Evolutionary conservation across 2,329 filamentous ascomycete genomes (phyloP).

Genomic region (Cadophora sp.): DNA sequence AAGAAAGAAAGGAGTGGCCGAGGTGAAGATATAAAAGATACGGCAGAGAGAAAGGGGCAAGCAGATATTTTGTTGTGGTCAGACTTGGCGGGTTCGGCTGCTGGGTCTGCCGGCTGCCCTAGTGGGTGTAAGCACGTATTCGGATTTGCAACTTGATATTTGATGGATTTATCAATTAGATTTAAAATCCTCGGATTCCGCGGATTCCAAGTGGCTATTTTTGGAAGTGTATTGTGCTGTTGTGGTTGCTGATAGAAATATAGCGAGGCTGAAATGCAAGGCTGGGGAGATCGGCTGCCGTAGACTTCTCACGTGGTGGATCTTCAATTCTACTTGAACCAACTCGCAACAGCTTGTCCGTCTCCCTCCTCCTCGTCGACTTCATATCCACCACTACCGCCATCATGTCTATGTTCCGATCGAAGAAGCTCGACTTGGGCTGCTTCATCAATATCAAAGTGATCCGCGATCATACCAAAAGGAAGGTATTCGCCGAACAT

Average conservation of each 20-base stretch:
- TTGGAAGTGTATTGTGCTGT: neutral
- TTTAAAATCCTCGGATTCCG: neutral
- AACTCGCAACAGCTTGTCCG: neutral
- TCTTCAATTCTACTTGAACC: conserved; percentile 8
- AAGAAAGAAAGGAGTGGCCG: neutral
- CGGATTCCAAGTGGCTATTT: neutral
- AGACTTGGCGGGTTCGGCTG: conserved; percentile 10
- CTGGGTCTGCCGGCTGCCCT: conserved; percentile 4
- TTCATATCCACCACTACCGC: conserved; percentile 30
- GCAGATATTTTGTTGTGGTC: conserved; percentile 7
- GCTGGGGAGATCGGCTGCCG: conserved; percentile 3
- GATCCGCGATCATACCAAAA: conserved; percentile 95
- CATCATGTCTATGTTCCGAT: conserved; percentile 83
- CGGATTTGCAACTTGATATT: neutral
- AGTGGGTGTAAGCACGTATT: conserved; percentile 11
- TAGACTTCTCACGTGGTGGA: neutral
- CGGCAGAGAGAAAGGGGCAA: conserved; percentile 7
- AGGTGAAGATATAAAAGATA: conserved; percentile 15
- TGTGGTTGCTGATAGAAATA: neutral
- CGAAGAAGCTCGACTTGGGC: conserved; percentile 88
- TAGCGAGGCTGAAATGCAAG: conserved; percentile 14
- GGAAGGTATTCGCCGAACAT: conserved; percentile 85
- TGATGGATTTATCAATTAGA: neutral
- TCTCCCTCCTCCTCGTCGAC: neutral
- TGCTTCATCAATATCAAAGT: conserved; percentile 86